phyloP scores from a whole-genome alignment of 345 rosid genomes.

The Brassica rapa region DNA sequence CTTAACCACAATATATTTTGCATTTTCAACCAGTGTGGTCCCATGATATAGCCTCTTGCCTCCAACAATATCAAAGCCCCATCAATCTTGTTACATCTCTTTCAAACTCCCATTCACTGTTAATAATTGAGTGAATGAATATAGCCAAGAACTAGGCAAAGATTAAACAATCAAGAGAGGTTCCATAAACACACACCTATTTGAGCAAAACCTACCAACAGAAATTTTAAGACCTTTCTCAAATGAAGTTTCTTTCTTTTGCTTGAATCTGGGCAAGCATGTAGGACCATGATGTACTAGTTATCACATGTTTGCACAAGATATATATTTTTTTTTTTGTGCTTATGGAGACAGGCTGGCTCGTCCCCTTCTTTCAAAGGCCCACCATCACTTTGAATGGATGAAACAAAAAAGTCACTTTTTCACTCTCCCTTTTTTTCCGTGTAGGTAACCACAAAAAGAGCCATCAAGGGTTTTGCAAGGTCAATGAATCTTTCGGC shows the following conservation, averaged over 20 bases:
- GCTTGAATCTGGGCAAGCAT: slow-evolving; percentile 27
- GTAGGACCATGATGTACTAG: slow-evolving; percentile 32
- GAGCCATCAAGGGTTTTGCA: neutral
- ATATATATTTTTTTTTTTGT: neutral
- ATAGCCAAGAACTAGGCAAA: neutral
- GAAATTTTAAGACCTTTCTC: neutral
- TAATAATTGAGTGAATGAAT: slow-evolving; percentile 20
- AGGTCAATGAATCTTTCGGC: slow-evolving; percentile 18
- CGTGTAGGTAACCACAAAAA: slow-evolving; percentile 14
- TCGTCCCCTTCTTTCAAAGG: slow-evolving; percentile 27
- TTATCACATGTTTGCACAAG: slow-evolving; percentile 34
- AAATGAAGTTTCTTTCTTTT: slow-evolving; percentile 18
- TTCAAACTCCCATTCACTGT: neutral
- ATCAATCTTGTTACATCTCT: slow-evolving; percentile 15
- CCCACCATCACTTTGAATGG: slow-evolving; percentile 35
- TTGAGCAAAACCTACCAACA: neutral
- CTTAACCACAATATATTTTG: slow-evolving; percentile 31
- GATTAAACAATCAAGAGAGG: slow-evolving; percentile 1
- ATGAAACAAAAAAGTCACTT: slow-evolving; percentile 5
- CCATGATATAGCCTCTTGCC: slow-evolving; percentile 33
- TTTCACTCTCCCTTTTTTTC: slow-evolving; percentile 32
- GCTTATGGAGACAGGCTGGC: slow-evolving; percentile 1
- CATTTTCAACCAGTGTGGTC: slow-evolving; percentile 34
- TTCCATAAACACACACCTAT: slow-evolving; percentile 14
- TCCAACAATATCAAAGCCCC: slow-evolving; percentile 4